Conservation (phyloP, 2,329 filamentous ascomycete genomes). For the Fusarium globosum region DNA sequence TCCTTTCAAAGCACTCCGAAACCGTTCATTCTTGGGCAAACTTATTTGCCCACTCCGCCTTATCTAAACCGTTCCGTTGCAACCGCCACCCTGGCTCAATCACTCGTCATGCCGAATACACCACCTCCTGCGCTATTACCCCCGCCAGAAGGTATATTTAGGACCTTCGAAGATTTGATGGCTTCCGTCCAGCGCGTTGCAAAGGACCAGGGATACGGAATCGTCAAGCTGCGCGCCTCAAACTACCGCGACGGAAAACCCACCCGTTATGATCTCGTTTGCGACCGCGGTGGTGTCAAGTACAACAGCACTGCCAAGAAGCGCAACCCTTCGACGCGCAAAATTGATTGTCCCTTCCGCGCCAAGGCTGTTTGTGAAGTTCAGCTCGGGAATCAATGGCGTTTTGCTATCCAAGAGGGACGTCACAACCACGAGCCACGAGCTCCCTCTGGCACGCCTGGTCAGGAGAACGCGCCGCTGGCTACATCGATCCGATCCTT, state of each 20-base stretch:
- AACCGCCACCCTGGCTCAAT: slow-evolving; percentile 50
- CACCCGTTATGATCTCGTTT: slow-evolving; percentile 71
- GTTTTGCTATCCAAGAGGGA: slow-evolving; percentile 70
- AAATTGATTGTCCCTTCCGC: slow-evolving; percentile 72
- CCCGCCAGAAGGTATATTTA: slow-evolving; percentile 70
- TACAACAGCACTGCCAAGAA: slow-evolving; percentile 74
- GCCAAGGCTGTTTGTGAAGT: slow-evolving; percentile 73
- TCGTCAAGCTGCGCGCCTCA: slow-evolving; percentile 71
- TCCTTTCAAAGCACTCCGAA: slow-evolving; percentile 16
- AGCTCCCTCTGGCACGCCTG: slow-evolving; percentile 63
- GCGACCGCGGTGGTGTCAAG: slow-evolving; percentile 72
- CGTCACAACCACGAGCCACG: slow-evolving; percentile 72
- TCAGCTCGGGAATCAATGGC: slow-evolving; percentile 71
- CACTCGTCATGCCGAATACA: slow-evolving; percentile 59
- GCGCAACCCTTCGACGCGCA: slow-evolving; percentile 71
- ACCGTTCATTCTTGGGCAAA: slow-evolving; percentile 16
- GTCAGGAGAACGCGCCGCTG: slow-evolving; percentile 68
- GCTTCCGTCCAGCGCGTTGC: slow-evolving; percentile 68
- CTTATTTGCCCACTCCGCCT: slow-evolving; percentile 39
- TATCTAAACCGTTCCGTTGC: slow-evolving; percentile 43
- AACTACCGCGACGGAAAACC: slow-evolving; percentile 73
- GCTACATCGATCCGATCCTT: slow-evolving; percentile 68
- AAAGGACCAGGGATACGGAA: slow-evolving; percentile 71
- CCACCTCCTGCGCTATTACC: slow-evolving; percentile 62
- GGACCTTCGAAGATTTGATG: slow-evolving; percentile 69